Evolutionary conservation across 306 rosid genomes (phyloP), one percentile per base, ranked within the genome.

Genomic region (Abrus precatorius): DNA sequence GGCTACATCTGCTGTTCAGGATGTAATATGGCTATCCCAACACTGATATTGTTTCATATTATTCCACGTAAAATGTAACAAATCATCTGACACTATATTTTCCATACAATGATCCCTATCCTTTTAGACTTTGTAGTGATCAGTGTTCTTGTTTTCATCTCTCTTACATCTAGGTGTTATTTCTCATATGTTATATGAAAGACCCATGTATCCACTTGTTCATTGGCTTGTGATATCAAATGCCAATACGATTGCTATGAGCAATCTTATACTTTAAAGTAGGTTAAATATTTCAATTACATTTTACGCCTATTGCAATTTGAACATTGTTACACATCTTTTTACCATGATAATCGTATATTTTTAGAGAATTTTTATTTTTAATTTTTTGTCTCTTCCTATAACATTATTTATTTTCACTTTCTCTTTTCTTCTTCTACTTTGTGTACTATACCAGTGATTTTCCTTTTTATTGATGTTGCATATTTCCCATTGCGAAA

Each of bases 21-120:
- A 76, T 77, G 92, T 91, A 29, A 81, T 95, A 40, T 93, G 98
- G 95, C 96, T 93, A 78, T 88, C 99, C 80, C 87, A 85, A 38
- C 88, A 88, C 90, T 93, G 85, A 89, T 20, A 59, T n/a, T 62
- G 7, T 67, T 47, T 60, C 9, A 54, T 65, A 36, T 61, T 65
- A 36, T 61, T 32, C 60, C 61, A 14, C 20, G 5, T 28, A 79
- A 28, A 48, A 78, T 81, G 41, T 65, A 61, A 68, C 73, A 43
- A 52, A 69, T 52, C 54, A 67, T 80, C 43, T 60, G 1, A 65
- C 59, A 43, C 76, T 47, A 73, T 81, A 53, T 43, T 2, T 49
- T 13, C 36, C 34, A 62, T n/a, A 56, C 54, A 66, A n/a, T 49
- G 57, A 45, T 45, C 81, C 7, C 44, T 28, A 40, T 45, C 73